Base-by-base conservation (phyloP, 768 basidiomycete species). In the Termitomyces heimii region DNA sequence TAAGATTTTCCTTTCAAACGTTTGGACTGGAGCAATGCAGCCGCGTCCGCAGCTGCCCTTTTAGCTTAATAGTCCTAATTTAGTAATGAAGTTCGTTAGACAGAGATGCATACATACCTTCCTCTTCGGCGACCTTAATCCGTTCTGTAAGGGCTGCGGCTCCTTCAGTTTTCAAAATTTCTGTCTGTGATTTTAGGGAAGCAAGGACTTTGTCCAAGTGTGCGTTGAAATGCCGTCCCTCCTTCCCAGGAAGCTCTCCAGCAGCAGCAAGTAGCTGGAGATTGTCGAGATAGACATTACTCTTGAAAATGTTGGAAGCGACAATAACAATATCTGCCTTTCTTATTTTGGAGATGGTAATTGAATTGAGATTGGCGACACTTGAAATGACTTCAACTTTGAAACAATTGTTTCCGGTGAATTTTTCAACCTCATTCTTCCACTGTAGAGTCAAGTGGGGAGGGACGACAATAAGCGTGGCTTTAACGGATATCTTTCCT, bases 371-470 rank as follows among this genome's bases (percentile, higher is more conserved):
- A 58, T 89, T 84, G 4, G 81, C 66, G 31, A 87, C 85, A 0
- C 83, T 86, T 5, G 83, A 79, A 58, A 96, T 79, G 7, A 83
- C 78, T 45, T 88, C 75, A 18, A 88, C 82, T 34, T 80, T 80
- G 73, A 88, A 83, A 8, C 76, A 77, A 1, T 76, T 75, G 6
- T 81, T 78, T 3, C 52, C 52, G 2, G 84, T 82, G 70, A 98
- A 98, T 70, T 96, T 94, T 63, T 75, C 71, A 50, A 89, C 83
- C 69, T 98, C 95, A 6, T 86, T 86, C 18, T 81, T 81, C 95
- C 95, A 98, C 68, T 98, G 95, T 45, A 86, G 82, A 14, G 85
- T 88, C 54, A 98, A 76, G 73, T 98, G 95, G 7, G 92, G 86
- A 31, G 95, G 95, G 18, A 97, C 94, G 60, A 96, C 77, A 63